Conservation (phyloP, 2,329 filamentous ascomycete species). For the Fonsecaea multimorphosa region DNA sequence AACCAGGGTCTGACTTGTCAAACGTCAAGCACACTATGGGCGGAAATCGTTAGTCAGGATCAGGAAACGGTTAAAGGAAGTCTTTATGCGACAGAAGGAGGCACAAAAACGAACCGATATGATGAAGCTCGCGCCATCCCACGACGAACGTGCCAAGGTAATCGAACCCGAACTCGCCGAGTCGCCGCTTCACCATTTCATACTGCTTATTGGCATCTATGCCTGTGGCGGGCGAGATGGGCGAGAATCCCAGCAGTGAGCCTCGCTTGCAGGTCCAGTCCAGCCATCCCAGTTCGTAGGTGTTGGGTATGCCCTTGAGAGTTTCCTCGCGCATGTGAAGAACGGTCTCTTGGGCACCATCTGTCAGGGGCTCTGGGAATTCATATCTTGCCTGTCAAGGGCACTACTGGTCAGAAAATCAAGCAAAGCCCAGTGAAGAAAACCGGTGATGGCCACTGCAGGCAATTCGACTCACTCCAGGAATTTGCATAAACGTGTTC, state of each 20-base stretch:
- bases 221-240: conserved; percentile 54
- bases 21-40: conserved; percentile 20
- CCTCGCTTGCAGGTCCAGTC: conserved; percentile 17
- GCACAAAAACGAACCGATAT: conserved; percentile 37
- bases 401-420: not conserved
- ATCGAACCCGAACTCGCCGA: conserved; percentile 49
- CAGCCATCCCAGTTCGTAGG: conserved; percentile 16
- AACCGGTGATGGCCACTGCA: not conserved
- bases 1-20: conserved; percentile 25
- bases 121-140: conserved; percentile 54
- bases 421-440: not conserved
- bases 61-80: not conserved
- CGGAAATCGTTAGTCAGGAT: not conserved
- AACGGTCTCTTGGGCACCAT: not conserved
- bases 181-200: conserved; percentile 44
- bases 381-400: conserved; percentile 4
- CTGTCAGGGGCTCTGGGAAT: conserved; percentile 5
- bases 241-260: conserved; percentile 30
- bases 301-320: conserved; percentile 16
- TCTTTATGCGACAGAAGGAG: not conserved
- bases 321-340: conserved; percentile 18
- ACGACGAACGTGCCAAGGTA: conserved; percentile 51
- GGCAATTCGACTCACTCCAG: conserved; percentile 7
- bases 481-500: conserved; percentile 12
- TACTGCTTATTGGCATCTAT: conserved; percentile 51